Percentiles rank a stretch among this genome's conserved stretches.
Conservation (phyloP, 139 green algal genomes). For the Closterium sp. region DNA sequence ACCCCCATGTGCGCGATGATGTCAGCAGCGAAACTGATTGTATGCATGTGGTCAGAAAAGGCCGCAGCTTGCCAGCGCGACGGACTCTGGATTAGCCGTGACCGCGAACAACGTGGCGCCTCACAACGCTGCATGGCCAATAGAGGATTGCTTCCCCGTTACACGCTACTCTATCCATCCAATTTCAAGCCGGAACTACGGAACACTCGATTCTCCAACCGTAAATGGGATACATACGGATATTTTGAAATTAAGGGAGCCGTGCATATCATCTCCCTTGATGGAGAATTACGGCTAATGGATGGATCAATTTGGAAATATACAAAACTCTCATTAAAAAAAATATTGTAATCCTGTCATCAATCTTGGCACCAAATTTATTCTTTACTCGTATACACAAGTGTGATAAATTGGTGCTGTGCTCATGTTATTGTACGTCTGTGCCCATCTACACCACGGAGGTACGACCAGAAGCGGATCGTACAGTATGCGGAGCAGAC, state of each 20-base stretch:
- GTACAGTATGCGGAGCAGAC: neutral
- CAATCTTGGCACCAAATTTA: neutral
- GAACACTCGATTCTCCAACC: too few species aligned
- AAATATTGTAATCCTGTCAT: neutral
- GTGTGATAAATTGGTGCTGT: too few species aligned
- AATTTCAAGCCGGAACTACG: neutral
- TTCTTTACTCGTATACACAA: neutral
- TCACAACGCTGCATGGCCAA: neutral
- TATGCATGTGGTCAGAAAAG: neutral
- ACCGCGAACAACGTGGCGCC: neutral
- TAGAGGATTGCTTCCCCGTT: neutral
- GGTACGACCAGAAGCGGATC: neutral
- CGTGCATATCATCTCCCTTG: too few species aligned
- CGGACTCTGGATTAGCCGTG: neutral
- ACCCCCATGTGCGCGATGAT: neutral
- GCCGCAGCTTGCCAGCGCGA: neutral
- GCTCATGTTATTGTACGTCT: neutral
- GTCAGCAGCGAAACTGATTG: neutral
- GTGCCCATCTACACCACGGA: neutral
- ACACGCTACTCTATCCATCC: neutral
- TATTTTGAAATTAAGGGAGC: too few species aligned
- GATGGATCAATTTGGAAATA: too few species aligned
- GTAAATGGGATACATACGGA: too few species aligned
- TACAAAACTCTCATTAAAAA: too few species aligned
- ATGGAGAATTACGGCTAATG: too few species aligned